Evolutionary conservation across 805 yeast species (phyloP), one percentile per base, ranked within the genome.

Genomic region (Clavispora fructus): DNA sequence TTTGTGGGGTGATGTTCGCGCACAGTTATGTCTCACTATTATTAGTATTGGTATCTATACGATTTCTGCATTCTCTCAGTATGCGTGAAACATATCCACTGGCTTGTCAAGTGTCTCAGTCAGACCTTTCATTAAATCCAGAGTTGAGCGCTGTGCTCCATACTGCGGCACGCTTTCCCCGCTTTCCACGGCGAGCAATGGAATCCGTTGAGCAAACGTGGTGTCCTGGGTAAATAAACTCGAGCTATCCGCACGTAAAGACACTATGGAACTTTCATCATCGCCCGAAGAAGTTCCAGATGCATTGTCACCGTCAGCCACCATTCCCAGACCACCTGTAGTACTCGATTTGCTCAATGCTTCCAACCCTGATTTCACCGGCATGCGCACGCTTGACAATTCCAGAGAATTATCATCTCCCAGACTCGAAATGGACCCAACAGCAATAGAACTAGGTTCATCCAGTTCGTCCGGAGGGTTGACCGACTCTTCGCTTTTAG

Each of bases 121-220:
- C 55, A 63, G 63, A 38, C 46, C 39, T 33, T 49, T 47, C 8
- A 37, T 42, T 38, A 46, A 44, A 10, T 42, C 43, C 7, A 38
- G 43, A 26, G 40, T 38, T 2, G 46, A 32, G 14, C 35, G 35
- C 13, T 19, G 41, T 10, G 26, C 33, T 12, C 30, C 10, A 7
- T 27, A 25, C 25, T 38, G 52, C 14, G 37, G 56, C 45, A 44
- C 49, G 10, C 51, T 54, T 16, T 49, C 57, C 31, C 26, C 35
- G 39, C 68, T 65, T 23, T 52, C 55, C 44, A 62, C 56, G 27
- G 54, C 50, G 35, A 65, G 51, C 32, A 65, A 53, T 2, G 67
- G 64, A 12, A 65, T 49, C 32, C 59, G 50, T 40, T 63, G 68
- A 1, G 52, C 60, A 39, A 59, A 65, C 31, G 51, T 49, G 4